Conservation (phyloP, 257 asterid species). For the Linderniella brevidens region DNA sequence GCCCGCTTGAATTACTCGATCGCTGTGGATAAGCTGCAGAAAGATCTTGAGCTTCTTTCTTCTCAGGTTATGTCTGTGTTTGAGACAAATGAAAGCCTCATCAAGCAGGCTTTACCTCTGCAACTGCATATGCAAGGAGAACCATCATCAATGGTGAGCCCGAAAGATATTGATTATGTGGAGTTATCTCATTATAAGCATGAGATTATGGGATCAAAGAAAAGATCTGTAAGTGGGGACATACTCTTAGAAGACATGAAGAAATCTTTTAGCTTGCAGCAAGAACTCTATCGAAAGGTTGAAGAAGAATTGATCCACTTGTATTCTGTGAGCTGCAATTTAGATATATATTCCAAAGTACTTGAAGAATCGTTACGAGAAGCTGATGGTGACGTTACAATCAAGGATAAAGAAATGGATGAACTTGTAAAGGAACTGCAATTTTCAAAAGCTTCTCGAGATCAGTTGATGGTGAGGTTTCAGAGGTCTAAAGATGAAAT, state of each 20-base stretch:
- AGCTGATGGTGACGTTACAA: constrained; percentile 28
- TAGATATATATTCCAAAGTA: constrained; percentile 67
- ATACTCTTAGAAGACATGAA: constrained; percentile 68
- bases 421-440: constrained; percentile 46
- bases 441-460: constrained; percentile 39
- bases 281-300: constrained; percentile 64
- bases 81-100: constrained; percentile 73
- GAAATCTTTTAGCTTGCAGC: constrained; percentile 60
- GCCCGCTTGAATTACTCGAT: constrained; percentile 89
- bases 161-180: constrained; percentile 20
- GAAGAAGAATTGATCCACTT: constrained; percentile 70
- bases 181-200: constrained; percentile 18
- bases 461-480: constrained; percentile 43
- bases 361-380: constrained; percentile 41
- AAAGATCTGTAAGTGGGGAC: constrained; percentile 51
- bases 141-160: constrained; percentile 12
- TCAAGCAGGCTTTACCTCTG: constrained; percentile 63
- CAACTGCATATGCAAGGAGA: constrained; percentile 17
- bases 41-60: constrained; percentile 90
- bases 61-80: constrained; percentile 90
- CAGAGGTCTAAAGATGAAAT: constrained; percentile 51
- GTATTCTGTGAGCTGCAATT: constrained; percentile 49
- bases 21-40: constrained; percentile 86
- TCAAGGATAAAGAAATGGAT: constrained; percentile 21
- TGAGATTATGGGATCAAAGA: constrained; percentile 23